Percentiles rank a stretch among this genome's conserved stretches.
phyloP scores from a whole-genome alignment of 148 eudicot species.

The Chenopodium berlandieri region DNA sequence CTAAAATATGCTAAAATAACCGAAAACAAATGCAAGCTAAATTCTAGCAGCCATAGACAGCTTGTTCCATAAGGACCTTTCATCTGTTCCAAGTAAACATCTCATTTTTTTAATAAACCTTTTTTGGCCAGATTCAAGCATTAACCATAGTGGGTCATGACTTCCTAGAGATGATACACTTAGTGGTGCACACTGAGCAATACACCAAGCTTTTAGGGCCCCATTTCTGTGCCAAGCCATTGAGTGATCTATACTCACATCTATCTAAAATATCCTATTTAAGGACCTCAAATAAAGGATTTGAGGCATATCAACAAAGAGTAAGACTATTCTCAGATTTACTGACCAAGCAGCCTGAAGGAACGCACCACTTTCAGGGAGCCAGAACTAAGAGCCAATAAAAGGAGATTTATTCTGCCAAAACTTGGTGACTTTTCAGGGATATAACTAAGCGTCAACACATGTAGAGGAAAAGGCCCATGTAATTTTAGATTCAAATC shows the following conservation, averaged over 20 bases:
- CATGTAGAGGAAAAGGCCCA: not conserved
- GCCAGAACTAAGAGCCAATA: not conserved
- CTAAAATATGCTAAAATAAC: not conserved
- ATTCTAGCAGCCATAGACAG: not conserved
- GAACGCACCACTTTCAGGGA: not conserved
- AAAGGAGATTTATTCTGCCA: conserved; percentile 17
- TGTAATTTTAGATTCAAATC: not conserved
- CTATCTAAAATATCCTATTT: not conserved
- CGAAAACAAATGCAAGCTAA: not conserved
- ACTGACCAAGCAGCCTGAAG: not conserved
- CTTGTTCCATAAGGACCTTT: not conserved
- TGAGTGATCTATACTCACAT: not conserved
- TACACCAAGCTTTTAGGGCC: too few relatives aligned
- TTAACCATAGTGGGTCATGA: not conserved
- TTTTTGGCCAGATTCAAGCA: not conserved
- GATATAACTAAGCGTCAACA: not conserved
- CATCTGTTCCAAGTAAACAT: not conserved
- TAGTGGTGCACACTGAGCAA: too few relatives aligned
- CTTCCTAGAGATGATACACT: too few relatives aligned
- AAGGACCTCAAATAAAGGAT: not conserved
- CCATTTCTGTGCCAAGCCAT: too few relatives aligned
- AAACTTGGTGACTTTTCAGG: not conserved
- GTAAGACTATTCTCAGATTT: not conserved
- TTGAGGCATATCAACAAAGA: not conserved
- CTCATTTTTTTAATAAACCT: not conserved